Conservation (phyloP, 306 rosid genomes). For the Vicia sativa region DNA sequence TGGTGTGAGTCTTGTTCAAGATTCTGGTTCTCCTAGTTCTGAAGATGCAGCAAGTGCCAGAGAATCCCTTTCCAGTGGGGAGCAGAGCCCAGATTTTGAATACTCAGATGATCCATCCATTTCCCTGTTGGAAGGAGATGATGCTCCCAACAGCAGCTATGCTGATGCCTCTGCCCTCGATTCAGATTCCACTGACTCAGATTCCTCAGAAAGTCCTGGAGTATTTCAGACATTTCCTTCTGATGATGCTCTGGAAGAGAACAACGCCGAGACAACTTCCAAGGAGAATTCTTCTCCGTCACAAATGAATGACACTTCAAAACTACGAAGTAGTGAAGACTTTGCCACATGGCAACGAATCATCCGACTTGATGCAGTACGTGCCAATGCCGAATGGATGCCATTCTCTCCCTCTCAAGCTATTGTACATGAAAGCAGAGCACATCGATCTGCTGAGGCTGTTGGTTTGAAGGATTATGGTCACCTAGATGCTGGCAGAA, state of each 20-base stretch:
- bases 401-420: constrained; percentile 69
- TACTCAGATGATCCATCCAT: constrained; percentile 67
- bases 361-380: constrained; percentile 94
- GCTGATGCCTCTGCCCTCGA: constrained; percentile 65
- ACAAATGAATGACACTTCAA: constrained; percentile 51
- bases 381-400: constrained; percentile 93
- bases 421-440: constrained; percentile 63
- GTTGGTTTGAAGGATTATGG: constrained; percentile 95
- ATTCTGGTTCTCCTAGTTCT: constrained; percentile 84
- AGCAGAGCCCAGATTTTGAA: constrained; percentile 63
- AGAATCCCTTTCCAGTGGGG: constrained; percentile 93
- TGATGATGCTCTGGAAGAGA: constrained; percentile 59
- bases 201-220: constrained; percentile 82
- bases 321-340: constrained; percentile 62
- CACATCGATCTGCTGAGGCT: constrained; percentile 74
- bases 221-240: constrained; percentile 69
- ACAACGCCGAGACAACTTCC: constrained; percentile 50
- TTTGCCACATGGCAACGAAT: constrained; percentile 94
- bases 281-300: constrained; percentile 68
- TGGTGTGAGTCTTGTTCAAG: constrained; percentile 55
- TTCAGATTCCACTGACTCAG: constrained; percentile 85
- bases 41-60: constrained; percentile 91
- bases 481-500: constrained; percentile 81
- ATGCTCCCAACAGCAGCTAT: constrained; percentile 55
- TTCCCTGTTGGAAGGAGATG: constrained; percentile 71